Percentiles rank a stretch among this genome's conserved stretches.
Evolutionary conservation across 2,329 filamentous ascomycete genomes (phyloP).

Genomic region (Pyricularia sp.): DNA sequence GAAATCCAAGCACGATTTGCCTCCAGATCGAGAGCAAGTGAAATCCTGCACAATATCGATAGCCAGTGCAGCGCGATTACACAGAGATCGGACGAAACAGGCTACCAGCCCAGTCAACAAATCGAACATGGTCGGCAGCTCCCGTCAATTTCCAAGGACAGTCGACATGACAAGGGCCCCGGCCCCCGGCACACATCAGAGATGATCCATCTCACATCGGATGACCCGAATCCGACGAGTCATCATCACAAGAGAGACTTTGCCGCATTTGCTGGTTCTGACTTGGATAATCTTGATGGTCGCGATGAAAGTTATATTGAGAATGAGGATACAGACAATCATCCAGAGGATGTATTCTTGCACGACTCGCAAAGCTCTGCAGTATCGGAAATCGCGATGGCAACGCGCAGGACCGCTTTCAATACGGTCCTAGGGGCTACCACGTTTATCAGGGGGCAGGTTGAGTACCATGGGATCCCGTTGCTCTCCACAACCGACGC

Average conservation of each 20-base stretch:
- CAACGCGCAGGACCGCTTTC: constrained; percentile 21
- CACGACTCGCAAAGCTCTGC: constrained; percentile 20
- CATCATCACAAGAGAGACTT: neutral
- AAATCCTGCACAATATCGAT: neutral
- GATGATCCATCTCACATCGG: neutral
- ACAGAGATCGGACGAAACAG: neutral
- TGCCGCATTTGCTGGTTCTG: neutral
- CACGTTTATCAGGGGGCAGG: constrained; percentile 7
- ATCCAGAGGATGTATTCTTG: neutral
- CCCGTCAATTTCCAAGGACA: neutral
- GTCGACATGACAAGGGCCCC: neutral
- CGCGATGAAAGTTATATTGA: constrained; percentile 5
- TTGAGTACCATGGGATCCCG: constrained; percentile 15
- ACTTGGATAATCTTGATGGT: neutral
- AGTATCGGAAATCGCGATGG: constrained; percentile 18
- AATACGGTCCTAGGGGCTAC: constrained; percentile 17
- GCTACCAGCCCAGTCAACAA: neutral
- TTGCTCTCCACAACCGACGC: constrained; percentile 29
- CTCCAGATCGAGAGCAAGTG: neutral
- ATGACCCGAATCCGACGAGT: neutral
- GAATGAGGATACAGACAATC: constrained; percentile 10
- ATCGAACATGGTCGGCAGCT: neutral
- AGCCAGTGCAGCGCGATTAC: neutral
- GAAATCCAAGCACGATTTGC: neutral
- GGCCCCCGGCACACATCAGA: neutral